Evolutionary conservation across 768 basidiomycete species (phyloP), one percentile per base, ranked within the genome.

Genomic region (Fistulinella prunicolor): DNA sequence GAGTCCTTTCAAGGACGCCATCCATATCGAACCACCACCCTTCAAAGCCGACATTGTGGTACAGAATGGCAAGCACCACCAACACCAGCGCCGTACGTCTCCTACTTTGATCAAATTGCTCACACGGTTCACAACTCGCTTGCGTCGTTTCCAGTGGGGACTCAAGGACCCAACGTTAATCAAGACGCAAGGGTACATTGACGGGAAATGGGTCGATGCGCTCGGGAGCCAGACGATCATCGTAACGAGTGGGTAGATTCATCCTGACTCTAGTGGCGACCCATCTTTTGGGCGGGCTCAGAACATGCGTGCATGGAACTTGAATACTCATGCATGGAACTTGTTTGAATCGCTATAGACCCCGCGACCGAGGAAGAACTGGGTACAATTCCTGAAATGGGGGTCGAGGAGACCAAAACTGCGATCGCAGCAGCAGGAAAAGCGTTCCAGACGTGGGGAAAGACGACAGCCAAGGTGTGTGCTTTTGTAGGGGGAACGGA

Each of bases 341-440:
- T 47, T n/a, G 19, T 21, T 48, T 20, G 36, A 28, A 20, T 36
- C 24, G 2, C 10, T 36, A 12, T 49, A 95, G 94, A 97, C 72
- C 95, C 95, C 24, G 90, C 93, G 6, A 95, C 86, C 4, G 79
- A 79, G 35, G 81, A 94, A 55, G 80, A 81, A 49, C 79, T 97
- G 38, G 95, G 94, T 13, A 83, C 80, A 1, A 76, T 94, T 22
- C 90, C 94, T 4, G 95, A 98, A 62, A 89, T 96, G 86, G 88
- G 86, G 9, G 62, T 89, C 37, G 75, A 76, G 22, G 93, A 97
- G 68, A 89, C 91, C 9, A 83, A 83, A 57, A 73, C 82, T 54
- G 96, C 94, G 22, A 93, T 98, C 51, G 72, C 81, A 17, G 87
- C 87, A 12, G 96, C 96, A 9, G 69, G 73, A 6, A 79, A 73